These are phyloP conservation scores for Linderina pennispora DNA, from an alignment of 192 early-diverging fungal species.

Conservation along the genomic window DNA sequence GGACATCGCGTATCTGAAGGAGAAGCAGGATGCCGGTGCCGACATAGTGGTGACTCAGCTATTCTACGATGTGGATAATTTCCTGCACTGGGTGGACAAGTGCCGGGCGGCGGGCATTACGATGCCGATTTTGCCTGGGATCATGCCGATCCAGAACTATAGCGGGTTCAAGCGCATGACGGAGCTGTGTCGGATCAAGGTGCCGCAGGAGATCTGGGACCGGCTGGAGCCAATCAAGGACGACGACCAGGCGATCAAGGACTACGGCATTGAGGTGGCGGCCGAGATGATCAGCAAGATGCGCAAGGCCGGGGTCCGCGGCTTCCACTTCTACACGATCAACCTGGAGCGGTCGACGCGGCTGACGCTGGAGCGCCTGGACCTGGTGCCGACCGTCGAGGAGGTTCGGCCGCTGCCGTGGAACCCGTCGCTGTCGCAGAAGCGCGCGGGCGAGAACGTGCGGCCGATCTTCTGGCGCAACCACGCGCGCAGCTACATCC, in stretches of 20 bases:
- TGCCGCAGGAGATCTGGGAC: slow-evolving; percentile 80
- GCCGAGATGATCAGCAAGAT: slow-evolving; percentile 82
- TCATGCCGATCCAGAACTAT: slow-evolving; percentile 97
- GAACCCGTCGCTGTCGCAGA: slow-evolving; percentile 72
- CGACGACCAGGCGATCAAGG: slow-evolving; percentile 94
- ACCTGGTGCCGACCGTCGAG: slow-evolving; percentile 68
- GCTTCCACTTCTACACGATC: slow-evolving; percentile 95
- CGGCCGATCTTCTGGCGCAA: slow-evolving; percentile 99
- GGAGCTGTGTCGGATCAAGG: slow-evolving; percentile 74
- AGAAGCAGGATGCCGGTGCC: slow-evolving; percentile 87
- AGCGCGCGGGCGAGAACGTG: slow-evolving; percentile 91
- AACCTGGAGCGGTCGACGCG: slow-evolving; percentile 88
- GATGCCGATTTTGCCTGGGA: slow-evolving; percentile 86
- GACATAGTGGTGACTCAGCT: slow-evolving; percentile 93
- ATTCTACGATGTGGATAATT: slow-evolving; percentile 90
- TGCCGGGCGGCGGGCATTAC: slow-evolving; percentile 72
- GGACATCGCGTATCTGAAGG: slow-evolving; percentile 77
- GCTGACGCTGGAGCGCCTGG: slow-evolving; percentile 80
- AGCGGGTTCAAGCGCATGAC: slow-evolving; percentile 91
- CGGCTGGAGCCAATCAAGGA: slow-evolving; percentile 97
- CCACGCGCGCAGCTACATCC: slow-evolving; percentile 86
- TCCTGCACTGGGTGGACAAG: slow-evolving; percentile 70
- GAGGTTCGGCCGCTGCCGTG: slow-evolving; percentile 55
- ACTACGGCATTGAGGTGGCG: slow-evolving; percentile 80
- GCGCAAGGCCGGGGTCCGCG: slow-evolving; percentile 60